Base-by-base conservation (phyloP, 1,284 basidiomycete species). In the Papiliotrema fonsecae region DNA sequence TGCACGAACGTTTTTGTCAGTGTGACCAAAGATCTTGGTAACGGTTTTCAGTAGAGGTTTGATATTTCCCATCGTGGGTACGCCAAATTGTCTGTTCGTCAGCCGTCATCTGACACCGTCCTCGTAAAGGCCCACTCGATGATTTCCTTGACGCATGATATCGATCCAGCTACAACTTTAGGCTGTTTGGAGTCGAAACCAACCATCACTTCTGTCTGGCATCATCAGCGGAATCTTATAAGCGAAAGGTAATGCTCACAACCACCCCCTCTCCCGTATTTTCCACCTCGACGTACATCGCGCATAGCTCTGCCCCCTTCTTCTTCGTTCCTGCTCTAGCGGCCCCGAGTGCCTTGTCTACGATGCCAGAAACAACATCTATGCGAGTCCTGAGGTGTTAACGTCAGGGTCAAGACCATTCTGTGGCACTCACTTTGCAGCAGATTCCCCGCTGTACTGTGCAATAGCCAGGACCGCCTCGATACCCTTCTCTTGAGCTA, bases 401-500 rank as follows among this genome's bases (percentile, higher is more conserved):
- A n/a, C n/a, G n/a, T n/a, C n/a, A n/a, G n/a, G n/a, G n/a, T n/a
- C n/a, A n/a, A n/a, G n/a, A n/a, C n/a, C n/a, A n/a, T n/a, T n/a
- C n/a, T n/a, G n/a, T n/a, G n/a, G 4, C 6, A 58, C 72, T 49
- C 30, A 75, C 74, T 67, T 84, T 40, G 85, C 85, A 45, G 87
- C 84, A 40, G 80, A 84, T 76, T 93, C 89, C 50, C 94, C 96
- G 18, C 91, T 89, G 64, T 86, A 90, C 74, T 90, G 88, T 57
- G 97, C 84, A 56, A 97, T 82, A 14, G 86, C 78, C 57, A 87
- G 80, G 35, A 94, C 75, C 63, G 88, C 86, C 73, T 96, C 87
- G 19, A 96, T 80, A 30, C 88, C 96, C 70, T 96, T 97, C 77
- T 98, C 96, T 74, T 99, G 96, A 11, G 96, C 93, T 27, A 97